Percentiles rank a stretch among this genome's conserved stretches.
These are phyloP conservation scores for Phlebopus sp. DNA, from an alignment of 1,284 basidiomycete genomes.

Conservation along the genomic window DNA sequence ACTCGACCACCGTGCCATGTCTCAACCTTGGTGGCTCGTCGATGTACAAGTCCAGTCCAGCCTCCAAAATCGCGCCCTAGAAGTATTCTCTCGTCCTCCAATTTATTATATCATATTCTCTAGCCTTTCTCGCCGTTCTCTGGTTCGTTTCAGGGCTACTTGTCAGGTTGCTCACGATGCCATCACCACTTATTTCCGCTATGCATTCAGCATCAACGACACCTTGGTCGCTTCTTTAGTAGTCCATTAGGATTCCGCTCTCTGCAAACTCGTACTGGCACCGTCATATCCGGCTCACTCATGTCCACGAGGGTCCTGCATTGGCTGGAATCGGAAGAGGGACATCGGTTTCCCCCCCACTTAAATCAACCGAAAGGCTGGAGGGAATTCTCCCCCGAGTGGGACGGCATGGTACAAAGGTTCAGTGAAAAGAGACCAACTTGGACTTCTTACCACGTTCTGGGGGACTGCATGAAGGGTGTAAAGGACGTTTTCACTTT, in stretches of 20 bases:
- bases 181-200: neutral
- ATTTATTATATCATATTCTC: constrained; percentile 11
- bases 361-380: constrained; percentile 2
- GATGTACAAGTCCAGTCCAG: too few species aligned
- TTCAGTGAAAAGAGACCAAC: constrained; percentile 3
- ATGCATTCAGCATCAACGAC: constrained; percentile 8
- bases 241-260: constrained; percentile 36
- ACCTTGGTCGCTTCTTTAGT: constrained; percentile 6
- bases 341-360: constrained; percentile 23
- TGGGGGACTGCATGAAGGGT: constrained; percentile 9
- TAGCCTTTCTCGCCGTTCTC: constrained; percentile 1
- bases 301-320: constrained; percentile 16
- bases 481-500: constrained; percentile 24
- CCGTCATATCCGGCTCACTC: constrained; percentile 44
- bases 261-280: constrained; percentile 38
- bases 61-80: too few species aligned
- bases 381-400: constrained; percentile 2
- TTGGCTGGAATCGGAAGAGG: constrained; percentile 23
- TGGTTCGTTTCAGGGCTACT: constrained; percentile 2
- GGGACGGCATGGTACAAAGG: constrained; percentile 4
- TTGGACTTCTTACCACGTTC: constrained; percentile 5
- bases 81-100: constrained; percentile 7
- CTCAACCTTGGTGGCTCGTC: too few species aligned
- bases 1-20: too few species aligned
- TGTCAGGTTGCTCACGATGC: constrained; percentile 4